A percentile compares a stretch with the other conserved stretches of the same genome.
Conservation (phyloP, 1,139 yeast genomes). For the Diutina sp. region DNA sequence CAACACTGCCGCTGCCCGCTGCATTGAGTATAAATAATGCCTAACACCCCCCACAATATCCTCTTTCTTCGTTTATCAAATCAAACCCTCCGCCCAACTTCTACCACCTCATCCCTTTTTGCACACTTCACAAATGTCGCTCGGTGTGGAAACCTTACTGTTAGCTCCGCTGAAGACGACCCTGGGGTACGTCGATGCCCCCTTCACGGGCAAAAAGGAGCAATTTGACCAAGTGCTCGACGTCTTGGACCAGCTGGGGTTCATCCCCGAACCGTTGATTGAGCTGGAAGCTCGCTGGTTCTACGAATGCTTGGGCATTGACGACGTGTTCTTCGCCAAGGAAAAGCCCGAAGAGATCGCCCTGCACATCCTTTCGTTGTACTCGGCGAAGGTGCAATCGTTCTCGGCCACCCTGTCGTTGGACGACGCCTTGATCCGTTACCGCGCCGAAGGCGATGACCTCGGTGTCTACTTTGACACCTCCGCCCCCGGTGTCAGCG, state of each 20-base stretch:
- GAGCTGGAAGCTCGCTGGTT: constrained; percentile 88
- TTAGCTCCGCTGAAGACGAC: neutral
- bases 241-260: constrained; percentile 69
- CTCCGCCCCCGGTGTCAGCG: constrained; percentile 17
- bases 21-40: neutral
- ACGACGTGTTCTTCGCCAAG: constrained; percentile 82
- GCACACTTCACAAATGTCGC: neutral
- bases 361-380: constrained; percentile 72
- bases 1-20: neutral
- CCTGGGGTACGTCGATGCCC: constrained; percentile 43
- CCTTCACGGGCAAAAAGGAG: constrained; percentile 69
- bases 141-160: constrained; percentile 1
- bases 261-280: constrained; percentile 77
- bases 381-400: constrained; percentile 89
- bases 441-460: constrained; percentile 64
- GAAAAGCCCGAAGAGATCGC: constrained; percentile 75
- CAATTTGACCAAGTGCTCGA: constrained; percentile 80
- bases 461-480: constrained; percentile 92
- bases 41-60: neutral
- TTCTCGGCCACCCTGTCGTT: constrained; percentile 22
- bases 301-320: constrained; percentile 78
- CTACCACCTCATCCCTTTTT: neutral
- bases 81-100: neutral
- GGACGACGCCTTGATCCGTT: constrained; percentile 46
- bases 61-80: neutral